These are phyloP conservation scores for Pseudonitzschia delicatissima DNA, from an alignment of 108 stramenopile species.

Conservation along the genomic window DNA sequence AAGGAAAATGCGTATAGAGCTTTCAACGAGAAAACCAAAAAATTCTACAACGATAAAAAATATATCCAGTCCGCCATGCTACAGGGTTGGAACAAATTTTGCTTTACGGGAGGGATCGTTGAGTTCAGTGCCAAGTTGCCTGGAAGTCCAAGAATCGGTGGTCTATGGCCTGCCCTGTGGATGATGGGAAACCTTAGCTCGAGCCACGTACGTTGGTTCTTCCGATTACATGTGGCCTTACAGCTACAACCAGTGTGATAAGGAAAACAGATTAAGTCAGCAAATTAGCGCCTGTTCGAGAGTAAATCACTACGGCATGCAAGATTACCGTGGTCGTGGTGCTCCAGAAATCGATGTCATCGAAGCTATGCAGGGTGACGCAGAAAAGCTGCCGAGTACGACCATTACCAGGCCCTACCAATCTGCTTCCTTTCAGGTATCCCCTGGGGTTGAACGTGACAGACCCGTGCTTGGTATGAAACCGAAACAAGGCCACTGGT, in stretches of 20 bases:
- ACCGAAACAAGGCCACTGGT: slow-evolving; percentile 82
- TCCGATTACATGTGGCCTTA: slow-evolving; percentile 90
- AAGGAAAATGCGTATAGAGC: slow-evolving; percentile 71
- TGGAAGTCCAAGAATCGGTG: slow-evolving; percentile 64
- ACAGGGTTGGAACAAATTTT: slow-evolving; percentile 94
- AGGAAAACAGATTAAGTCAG: slow-evolving; percentile 59
- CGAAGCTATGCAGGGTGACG: slow-evolving; percentile 85
- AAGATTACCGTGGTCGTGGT: slow-evolving; percentile 61
- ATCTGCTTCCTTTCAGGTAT: slow-evolving; percentile 73
- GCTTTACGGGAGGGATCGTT: slow-evolving; percentile 85
- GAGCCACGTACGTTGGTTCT: slow-evolving; percentile 88
- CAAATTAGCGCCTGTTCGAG: slow-evolving; percentile 76
- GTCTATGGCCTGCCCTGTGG: slow-evolving; percentile 93
- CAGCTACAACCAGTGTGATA: slow-evolving; percentile 80
- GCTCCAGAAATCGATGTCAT: slow-evolving; percentile 90
- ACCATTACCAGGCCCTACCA: slow-evolving; percentile 81
- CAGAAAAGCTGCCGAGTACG: slow-evolving; percentile 61
- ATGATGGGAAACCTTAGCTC: slow-evolving; percentile 86
- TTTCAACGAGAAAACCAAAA: slow-evolving; percentile 78
- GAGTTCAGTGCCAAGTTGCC: slow-evolving; percentile 85
- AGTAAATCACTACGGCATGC: slow-evolving; percentile 80
- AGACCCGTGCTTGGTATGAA: slow-evolving; percentile 49
- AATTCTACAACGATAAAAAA: slow-evolving; percentile 70
- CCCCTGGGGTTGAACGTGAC: slow-evolving; percentile 47
- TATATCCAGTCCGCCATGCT: slow-evolving; percentile 80